A percentile compares a stretch with the other conserved stretches of the same genome.
phyloP scores from a whole-genome alignment of 148 eudicot species.

The Tetragonia tetragonoides region DNA sequence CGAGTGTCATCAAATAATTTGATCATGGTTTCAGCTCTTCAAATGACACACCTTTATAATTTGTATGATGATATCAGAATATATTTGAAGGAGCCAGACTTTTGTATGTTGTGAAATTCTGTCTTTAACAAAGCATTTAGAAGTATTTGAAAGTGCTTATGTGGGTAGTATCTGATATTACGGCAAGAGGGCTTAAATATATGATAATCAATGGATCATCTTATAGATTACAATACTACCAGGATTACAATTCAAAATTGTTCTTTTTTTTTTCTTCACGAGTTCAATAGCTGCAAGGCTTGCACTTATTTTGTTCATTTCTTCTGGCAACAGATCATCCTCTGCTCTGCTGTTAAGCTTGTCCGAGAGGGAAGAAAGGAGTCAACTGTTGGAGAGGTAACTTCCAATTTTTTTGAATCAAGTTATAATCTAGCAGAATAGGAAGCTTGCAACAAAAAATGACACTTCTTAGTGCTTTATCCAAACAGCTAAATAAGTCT shows the following conservation, averaged over 20 bases:
- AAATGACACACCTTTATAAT: neutral
- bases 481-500: slow-evolving; percentile 64
- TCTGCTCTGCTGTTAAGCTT: slow-evolving; percentile 90
- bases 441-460: too few species aligned
- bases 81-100: neutral
- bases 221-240: neutral
- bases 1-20: neutral
- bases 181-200: neutral
- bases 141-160: neutral
- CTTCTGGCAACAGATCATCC: slow-evolving; percentile 55
- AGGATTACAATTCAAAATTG: neutral
- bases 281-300: neutral
- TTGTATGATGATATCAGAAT: neutral
- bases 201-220: neutral
- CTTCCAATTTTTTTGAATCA: neutral
- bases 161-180: neutral
- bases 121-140: neutral
- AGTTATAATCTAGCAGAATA: neutral
- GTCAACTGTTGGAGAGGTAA: slow-evolving; percentile 79
- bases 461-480: slow-evolving; percentile 7
- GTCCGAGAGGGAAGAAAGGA: slow-evolving; percentile 74
- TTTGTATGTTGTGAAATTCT: neutral
- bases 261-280: neutral
- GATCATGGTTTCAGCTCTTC: neutral
- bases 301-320: neutral